Evolutionary conservation across 2,329 filamentous ascomycete genomes (phyloP).

Genomic region (Hypomyces rosellus): DNA sequence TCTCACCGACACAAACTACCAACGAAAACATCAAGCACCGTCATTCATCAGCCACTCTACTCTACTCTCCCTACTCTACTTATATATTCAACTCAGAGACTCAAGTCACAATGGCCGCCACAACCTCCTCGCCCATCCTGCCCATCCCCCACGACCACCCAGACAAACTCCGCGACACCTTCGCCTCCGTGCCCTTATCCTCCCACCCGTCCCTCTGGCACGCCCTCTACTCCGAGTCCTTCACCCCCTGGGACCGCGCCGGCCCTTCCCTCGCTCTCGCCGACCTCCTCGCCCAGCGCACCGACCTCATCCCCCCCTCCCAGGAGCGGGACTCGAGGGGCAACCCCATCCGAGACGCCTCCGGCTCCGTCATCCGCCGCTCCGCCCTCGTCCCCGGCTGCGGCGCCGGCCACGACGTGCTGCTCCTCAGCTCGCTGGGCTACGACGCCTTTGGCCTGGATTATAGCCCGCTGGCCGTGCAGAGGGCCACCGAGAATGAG

Average conservation of each 20-base stretch:
- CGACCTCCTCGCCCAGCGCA: conserved; percentile 42
- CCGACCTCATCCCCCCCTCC: conserved; percentile 36
- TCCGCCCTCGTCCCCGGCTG: conserved; percentile 72
- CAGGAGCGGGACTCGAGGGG: conserved; percentile 28
- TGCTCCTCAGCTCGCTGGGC: conserved; percentile 66
- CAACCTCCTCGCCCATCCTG: background rate
- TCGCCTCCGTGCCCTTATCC: conserved; percentile 27
- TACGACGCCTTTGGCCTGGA: conserved; percentile 76
- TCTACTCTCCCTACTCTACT: background rate
- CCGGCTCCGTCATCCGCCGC: conserved; percentile 20
- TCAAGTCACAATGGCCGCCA: background rate
- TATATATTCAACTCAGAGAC: background rate
- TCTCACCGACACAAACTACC: background rate
- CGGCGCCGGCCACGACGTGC: conserved; percentile 74
- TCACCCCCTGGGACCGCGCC: conserved; percentile 52
- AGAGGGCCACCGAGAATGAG: conserved; percentile 41
- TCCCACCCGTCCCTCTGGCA: conserved; percentile 39
- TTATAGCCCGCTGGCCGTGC: conserved; percentile 43
- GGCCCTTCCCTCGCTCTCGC: conserved; percentile 47
- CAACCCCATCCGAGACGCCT: conserved; percentile 18
- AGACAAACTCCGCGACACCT: conserved; percentile 27
- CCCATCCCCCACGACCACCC: conserved; percentile 17
- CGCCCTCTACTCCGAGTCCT: conserved; percentile 38
- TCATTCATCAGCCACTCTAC: background rate
- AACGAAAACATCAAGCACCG: background rate